A percentile compares a stretch with the other conserved stretches of the same genome.
These are phyloP conservation scores for Sporothrix brunneoviolacea DNA, from an alignment of 2,329 filamentous ascomycete genomes.

Conservation along the genomic window DNA sequence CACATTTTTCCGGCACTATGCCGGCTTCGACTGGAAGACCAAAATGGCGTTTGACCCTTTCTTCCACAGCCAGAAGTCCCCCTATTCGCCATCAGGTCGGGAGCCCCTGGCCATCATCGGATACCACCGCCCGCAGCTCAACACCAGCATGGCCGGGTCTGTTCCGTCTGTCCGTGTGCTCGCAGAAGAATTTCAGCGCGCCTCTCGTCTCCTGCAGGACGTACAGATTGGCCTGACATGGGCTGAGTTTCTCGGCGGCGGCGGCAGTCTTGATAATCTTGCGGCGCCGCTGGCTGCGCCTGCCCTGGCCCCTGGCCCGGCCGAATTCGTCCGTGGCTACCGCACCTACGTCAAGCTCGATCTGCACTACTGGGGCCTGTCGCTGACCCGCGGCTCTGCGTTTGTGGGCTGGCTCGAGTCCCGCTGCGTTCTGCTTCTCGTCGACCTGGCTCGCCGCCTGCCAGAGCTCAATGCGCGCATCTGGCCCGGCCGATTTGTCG, in stretches of 20 bases:
- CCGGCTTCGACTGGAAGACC: constrained; percentile 51
- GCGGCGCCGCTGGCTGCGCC: background rate
- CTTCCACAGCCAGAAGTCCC: constrained; percentile 42
- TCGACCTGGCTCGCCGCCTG: constrained; percentile 49
- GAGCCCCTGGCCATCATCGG: constrained; percentile 59
- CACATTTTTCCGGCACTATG: constrained; percentile 59
- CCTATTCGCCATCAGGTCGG: constrained; percentile 47
- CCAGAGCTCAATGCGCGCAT: constrained; percentile 48
- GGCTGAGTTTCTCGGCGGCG: constrained; percentile 32
- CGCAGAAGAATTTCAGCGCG: constrained; percentile 43
- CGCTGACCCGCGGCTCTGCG: constrained; percentile 44
- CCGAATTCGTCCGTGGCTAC: constrained; percentile 45
- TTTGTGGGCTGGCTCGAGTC: constrained; percentile 61
- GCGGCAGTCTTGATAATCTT: too few species aligned
- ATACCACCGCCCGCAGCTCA: constrained; percentile 54
- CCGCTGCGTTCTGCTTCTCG: constrained; percentile 49
- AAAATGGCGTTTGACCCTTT: constrained; percentile 53
- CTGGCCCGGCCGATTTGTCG: constrained; percentile 56
- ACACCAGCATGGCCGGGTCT: constrained; percentile 51
- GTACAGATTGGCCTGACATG: constrained; percentile 32
- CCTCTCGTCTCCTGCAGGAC: constrained; percentile 33
- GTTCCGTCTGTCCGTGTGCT: constrained; percentile 45
- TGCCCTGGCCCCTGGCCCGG: constrained; percentile 23
- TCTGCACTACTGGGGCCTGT: constrained; percentile 59
- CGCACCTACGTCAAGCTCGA: constrained; percentile 54